Evolutionary conservation across 2,329 filamentous ascomycete genomes (phyloP), one percentile per base, ranked within the genome.

Genomic region (Ceratocystis colombiana): DNA sequence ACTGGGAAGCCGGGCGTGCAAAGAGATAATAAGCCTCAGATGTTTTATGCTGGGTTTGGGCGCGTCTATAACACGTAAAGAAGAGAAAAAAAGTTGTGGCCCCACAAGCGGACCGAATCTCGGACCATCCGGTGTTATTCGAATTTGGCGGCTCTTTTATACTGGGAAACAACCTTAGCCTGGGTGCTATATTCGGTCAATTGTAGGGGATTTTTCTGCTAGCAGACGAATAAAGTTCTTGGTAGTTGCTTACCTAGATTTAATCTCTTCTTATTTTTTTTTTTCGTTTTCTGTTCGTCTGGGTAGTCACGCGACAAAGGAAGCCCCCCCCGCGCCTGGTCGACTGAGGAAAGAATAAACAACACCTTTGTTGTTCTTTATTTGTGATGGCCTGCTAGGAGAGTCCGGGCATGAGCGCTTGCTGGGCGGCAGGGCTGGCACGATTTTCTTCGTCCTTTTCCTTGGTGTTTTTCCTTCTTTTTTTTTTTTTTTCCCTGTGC

Each of bases 31-130:
- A 30, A 57, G 28, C 53, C 53, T 57, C 10, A 33, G 33, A 12
- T 37, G 8, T 37, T 37, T 37, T 10, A 10, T 12, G 7, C 33
- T 37, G 6, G 53, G 12, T 5, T 33, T 57, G 33, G 53, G 28
- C 28, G 22, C 22, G 46, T 20, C 46, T 10, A 53, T 25, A 25
- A 10, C 20, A 37, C 33, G 33, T 37, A 37, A 37, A 37, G 8
- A 25, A 53, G 8, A 64, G 12, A 28, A 2, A 30, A 64, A 64
- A 50, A 50, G 62, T n/a, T 15, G 44, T 53, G 61, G 61, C 25
- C 45, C 65, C 65, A 64, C 65, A 67, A 67, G 66, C 62, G 63
- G 66, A 63, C 63, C 66, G 66, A 67, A 67, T 67, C 45, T 67
- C 66, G 66, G 66, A 41, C 57, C 62, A 65, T 62, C 66, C 62